These are phyloP conservation scores for Xylariales sp. DNA, from an alignment of 2,329 filamentous ascomycete species.

Conservation along the genomic window DNA sequence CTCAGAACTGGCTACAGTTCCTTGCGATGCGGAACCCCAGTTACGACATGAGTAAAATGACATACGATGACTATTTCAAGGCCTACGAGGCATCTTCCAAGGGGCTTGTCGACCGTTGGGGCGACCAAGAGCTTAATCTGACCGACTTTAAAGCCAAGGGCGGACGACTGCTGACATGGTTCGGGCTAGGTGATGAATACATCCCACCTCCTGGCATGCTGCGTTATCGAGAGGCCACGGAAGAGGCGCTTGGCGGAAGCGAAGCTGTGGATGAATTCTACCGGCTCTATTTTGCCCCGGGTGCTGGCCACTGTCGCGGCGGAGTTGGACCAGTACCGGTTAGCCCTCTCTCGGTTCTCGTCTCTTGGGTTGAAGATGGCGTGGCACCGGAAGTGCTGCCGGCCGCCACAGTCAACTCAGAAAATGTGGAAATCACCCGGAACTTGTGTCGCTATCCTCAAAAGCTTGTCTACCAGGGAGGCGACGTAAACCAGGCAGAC, in stretches of 20 bases:
- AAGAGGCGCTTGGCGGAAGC: not conserved
- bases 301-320: not conserved
- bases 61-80: not conserved
- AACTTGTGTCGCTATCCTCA: not conserved
- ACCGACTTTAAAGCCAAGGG: not conserved
- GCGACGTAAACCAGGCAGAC: not conserved
- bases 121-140: not conserved
- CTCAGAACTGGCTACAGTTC: not conserved
- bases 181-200: not conserved
- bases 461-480: not conserved
- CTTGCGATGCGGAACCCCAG: not conserved
- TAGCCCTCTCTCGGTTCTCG: not conserved
- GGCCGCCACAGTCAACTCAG: not conserved
- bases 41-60: not conserved
- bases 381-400: not conserved
- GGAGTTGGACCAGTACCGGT: not conserved
- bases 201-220: not conserved
- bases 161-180: not conserved
- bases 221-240: not conserved
- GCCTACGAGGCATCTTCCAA: not conserved
- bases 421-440: too few relatives aligned
- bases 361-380: conserved; percentile 1
- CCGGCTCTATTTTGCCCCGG: not conserved
- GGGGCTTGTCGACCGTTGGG: not conserved
- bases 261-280: not conserved